Evolutionary conservation across 1,284 basidiomycete genomes (phyloP), one percentile per base, ranked within the genome.

Genomic region (Pisolithus thermaeus): DNA sequence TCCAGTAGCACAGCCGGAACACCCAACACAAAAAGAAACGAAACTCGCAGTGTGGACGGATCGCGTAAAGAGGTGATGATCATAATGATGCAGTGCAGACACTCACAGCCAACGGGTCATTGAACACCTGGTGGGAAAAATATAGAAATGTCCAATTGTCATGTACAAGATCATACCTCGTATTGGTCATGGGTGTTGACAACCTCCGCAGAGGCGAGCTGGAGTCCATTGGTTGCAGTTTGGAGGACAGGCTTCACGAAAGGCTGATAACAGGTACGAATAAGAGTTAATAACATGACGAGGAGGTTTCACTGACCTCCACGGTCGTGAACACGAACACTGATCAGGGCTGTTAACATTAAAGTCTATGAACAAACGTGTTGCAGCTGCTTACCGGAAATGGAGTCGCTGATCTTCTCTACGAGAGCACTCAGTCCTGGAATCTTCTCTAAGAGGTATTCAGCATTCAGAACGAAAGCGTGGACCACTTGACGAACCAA

Each of bases 291-390:
- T 35, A 8, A 44, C 7, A n/a, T 46, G 28, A 18, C n/a, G 12
- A 46, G 20, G 39, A 5, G 22, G 18, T 30, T 68, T 63, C n/a
- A 55, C 63, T 16, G 56, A 80, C 80, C 71, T 89, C 86, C 20
- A 92, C 70, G 1, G 87, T 90, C 2, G 87, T 89, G 63, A 88
- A 86, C 8, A 92, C 82, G 61, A 92, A 91, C 7, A 91, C 87
- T 76, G 64, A 43, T 43, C 56, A 30, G 52, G 22, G 37, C 9
- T 8, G 36, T 12, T 25, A 45, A 14, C 16, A 27, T 16, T 40
- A 18, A n/a, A 25, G 37, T 52, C 38, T 46, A 50, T 8, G 40
- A 49, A 20, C n/a, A 14, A 20, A 35, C 4, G 43, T 23, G 11
- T 16, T 18, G 5, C 25, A 27, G 25, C 2, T 32, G 62, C 73